Base-by-base conservation (phyloP, 108 stramenopile genomes). In the Discostella pseudostelligera region DNA sequence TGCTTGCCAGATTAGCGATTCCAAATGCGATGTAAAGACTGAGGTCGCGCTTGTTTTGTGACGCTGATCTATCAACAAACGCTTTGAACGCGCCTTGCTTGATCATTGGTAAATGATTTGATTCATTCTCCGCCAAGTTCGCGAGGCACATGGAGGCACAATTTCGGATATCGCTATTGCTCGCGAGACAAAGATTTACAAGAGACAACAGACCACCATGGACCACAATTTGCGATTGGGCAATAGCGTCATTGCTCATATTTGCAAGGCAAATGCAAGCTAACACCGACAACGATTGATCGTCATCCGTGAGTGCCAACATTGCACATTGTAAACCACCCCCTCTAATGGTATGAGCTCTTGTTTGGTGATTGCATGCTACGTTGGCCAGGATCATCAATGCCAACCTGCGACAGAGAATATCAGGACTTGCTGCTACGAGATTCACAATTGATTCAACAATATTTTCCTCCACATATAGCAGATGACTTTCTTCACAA, bases 321-420 rank as follows among this genome's bases (percentile, higher is more conserved):
- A 89, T 58, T 43, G 84, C 83, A 26, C 88, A 73, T 76, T 89
- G 90, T 59, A 92, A 56, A 12, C 86, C 90, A 9, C 90, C 90
- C 28, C 80, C 76, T 8, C 78, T 72, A 35, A 76, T 87, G 0
- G 78, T 83, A 42, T 42, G 58, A 0, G 44, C 48, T n/a, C 90
- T 71, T 25, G 87, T 87, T 49, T 82, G 80, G 6, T 72, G 72
- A 58, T 92, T 89, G 40, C 70, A 71, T 35, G 90, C 84, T 8
- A 86, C 62, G 57, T 90, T 90, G 21, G 79, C 40, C 46, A 90
- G 59, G 12, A 86, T 81, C 88, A 90, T 88, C 58, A 84, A 79
- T 20, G 87, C 80, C 47, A 81, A 85, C 10, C 85, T 75, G 48
- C 83, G 74, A 62, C 81, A 81, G 46, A 88, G 83, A n/a, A 87